Evolutionary conservation across 805 yeast genomes (phyloP).

Genomic region (Diddensiella caesifluorescens): DNA sequence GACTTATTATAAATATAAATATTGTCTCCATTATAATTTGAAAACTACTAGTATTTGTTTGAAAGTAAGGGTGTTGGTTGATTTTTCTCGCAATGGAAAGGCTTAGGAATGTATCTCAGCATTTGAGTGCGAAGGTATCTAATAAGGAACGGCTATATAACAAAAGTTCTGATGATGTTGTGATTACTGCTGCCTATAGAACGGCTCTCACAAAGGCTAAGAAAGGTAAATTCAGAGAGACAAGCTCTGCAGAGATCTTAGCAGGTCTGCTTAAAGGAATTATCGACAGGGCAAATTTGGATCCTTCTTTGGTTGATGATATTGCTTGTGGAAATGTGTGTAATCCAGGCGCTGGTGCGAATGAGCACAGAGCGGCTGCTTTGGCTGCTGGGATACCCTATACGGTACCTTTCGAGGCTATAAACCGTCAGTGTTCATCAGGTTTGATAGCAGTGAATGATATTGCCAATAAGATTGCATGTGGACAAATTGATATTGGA

Average conservation of each 20-base stretch:
- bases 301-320: slow-evolving; percentile 66
- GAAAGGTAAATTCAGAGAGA: slow-evolving; percentile 78
- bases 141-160: slow-evolving; percentile 37
- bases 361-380: slow-evolving; percentile 88
- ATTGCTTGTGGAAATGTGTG: slow-evolving; percentile 88
- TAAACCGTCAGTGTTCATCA: slow-evolving; percentile 93
- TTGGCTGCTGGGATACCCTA: slow-evolving; percentile 88
- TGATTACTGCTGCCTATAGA: slow-evolving; percentile 83
- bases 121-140: slow-evolving; percentile 28
- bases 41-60: background rate
- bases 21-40: background rate
- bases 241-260: slow-evolving; percentile 74
- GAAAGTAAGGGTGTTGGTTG: no score
- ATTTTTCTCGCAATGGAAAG: slow-evolving; percentile 33
- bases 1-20: background rate
- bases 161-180: slow-evolving; percentile 82
- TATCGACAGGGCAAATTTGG: slow-evolving; percentile 46
- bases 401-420: slow-evolving; percentile 71
- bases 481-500: slow-evolving; percentile 88
- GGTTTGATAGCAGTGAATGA: slow-evolving; percentile 88
- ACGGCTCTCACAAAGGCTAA: slow-evolving; percentile 88
- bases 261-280: slow-evolving; percentile 59
- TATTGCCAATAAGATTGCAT: slow-evolving; percentile 78
- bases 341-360: slow-evolving; percentile 90
- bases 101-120: slow-evolving; percentile 29